Base-by-base conservation (phyloP, 2,329 filamentous ascomycete genomes). In the Dissoconium aciculare region DNA sequence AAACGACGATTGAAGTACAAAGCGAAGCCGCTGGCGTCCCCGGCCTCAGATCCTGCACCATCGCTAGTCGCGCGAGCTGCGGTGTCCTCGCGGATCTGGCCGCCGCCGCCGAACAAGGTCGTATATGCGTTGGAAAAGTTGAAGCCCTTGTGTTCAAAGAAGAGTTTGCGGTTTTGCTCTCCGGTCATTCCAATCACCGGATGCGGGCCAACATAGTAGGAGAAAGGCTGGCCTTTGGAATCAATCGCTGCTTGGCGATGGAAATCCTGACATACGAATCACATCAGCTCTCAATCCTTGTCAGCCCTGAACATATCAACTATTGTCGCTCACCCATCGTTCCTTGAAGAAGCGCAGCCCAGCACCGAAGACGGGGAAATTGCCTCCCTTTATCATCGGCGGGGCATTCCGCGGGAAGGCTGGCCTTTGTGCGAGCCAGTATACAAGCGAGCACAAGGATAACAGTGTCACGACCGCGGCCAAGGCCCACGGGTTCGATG, bases 151-250 rank as follows among this genome's bases (percentile, higher is more conserved):
- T 53, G 56, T 9, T 65, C 63, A 23, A 63, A 62, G 33, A 64
- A 66, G 2, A 59, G 25, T 13, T 55, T 50, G 10, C 64, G 53
- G 2, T 51, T 55, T 10, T 55, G 51, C 3, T 56, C 50, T 2
- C 63, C 62, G 3, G 53, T 56, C 8, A 69, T 27, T 2, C 53
- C 61, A 6, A 69, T 47, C 9, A 68, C 55, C 2, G 52, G 53
- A 33, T 61, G 52, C 4, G 53, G 44, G 0, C 66, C 65, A 3
- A 60, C 58, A 37, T 60, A 60, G 41, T 67, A 68, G 31, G 55
- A 60, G 39, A 66, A 69, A 28, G 61, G 60, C 15, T 62, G 61
- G 1, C 52, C 57, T 4, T 39, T 31, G 1, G 54, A 54, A 5
- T 49, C 37, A 10, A 38, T 39, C 5, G 41, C 40, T 5, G 52